Percentiles rank a stretch among this genome's conserved stretches.
Conservation (phyloP, 2,329 filamentous ascomycete genomes). For the Colletotrichum sojae region DNA sequence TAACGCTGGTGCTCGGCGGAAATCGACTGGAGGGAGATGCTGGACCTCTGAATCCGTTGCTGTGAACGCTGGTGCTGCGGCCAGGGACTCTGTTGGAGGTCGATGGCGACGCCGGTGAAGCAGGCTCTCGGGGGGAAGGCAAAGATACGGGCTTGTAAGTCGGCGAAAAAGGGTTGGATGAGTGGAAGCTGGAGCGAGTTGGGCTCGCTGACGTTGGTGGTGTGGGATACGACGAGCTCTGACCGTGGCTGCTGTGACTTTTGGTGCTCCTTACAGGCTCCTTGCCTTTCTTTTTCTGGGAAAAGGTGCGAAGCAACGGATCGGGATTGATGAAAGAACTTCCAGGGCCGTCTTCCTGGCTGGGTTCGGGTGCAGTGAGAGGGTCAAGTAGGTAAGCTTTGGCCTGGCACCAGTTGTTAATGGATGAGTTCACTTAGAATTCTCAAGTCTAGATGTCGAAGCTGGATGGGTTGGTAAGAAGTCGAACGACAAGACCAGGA, state of each 20-base stretch:
- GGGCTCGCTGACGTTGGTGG: conserved; percentile 70
- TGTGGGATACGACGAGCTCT: conserved; percentile 53
- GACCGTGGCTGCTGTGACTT: conserved; percentile 34
- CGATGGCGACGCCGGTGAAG: conserved; percentile 39
- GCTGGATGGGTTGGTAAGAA: background rate
- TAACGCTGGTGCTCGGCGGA: conserved; percentile 51
- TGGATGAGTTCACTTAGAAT: conserved; percentile 6
- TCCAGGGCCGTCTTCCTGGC: conserved; percentile 76
- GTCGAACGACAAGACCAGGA: conserved; percentile 18
- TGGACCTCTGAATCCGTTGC: conserved; percentile 48
- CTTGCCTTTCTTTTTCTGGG: conserved; percentile 45
- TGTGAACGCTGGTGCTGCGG: conserved; percentile 45
- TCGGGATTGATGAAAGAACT: conserved; percentile 64
- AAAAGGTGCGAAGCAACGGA: conserved; percentile 43
- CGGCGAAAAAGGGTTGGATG: conserved; percentile 58
- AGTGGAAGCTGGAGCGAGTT: conserved; percentile 60
- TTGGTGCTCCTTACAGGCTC: conserved; percentile 24
- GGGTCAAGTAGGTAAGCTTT: conserved; percentile 78
- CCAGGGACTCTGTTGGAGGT: conserved; percentile 38
- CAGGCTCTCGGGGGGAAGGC: conserved; percentile 40
- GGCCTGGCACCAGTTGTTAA: conserved; percentile 61
- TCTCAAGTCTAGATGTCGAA: background rate
- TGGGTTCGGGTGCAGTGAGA: conserved; percentile 76
- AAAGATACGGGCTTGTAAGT: conserved; percentile 49
- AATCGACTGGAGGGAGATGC: conserved; percentile 36